Percentiles rank a stretch among this genome's conserved stretches.
These are phyloP conservation scores for Striga hermonthica DNA, from an alignment of 305 asterid species.

Conservation along the genomic window DNA sequence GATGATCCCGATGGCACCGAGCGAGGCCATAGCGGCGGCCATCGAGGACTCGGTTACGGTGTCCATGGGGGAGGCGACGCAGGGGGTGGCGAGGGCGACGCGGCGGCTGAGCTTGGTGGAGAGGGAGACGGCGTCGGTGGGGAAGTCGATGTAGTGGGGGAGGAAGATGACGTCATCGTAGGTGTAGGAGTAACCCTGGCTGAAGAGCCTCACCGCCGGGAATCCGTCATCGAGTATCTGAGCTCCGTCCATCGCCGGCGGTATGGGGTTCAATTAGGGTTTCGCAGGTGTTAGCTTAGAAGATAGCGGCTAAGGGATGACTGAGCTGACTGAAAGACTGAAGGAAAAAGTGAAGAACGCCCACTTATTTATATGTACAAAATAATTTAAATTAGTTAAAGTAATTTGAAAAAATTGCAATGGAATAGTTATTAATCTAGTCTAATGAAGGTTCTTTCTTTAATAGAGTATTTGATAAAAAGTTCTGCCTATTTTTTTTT, in stretches of 20 bases:
- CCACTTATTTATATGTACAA: too few species aligned
- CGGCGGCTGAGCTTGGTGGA: slow-evolving; percentile 73
- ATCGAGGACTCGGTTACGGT: slow-evolving; percentile 87
- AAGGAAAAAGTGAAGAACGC: too few species aligned
- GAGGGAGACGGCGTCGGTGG: slow-evolving; percentile 74
- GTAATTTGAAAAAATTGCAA: too few species aligned
- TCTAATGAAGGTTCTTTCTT: too few species aligned
- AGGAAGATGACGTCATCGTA: slow-evolving; percentile 93
- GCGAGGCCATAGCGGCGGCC: slow-evolving; percentile 90
- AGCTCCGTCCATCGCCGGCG: slow-evolving; percentile 43
- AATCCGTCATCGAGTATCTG: slow-evolving; percentile 59
- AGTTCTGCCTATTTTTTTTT: too few species aligned
- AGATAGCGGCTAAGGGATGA: too few species aligned
- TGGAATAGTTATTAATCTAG: too few species aligned
- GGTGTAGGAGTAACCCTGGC: slow-evolving; percentile 90
- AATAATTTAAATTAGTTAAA: too few species aligned
- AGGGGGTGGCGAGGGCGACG: slow-evolving; percentile 64
- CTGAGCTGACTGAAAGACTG: too few species aligned
- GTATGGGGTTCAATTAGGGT: slow-evolving; percentile 10
- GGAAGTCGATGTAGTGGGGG: slow-evolving; percentile 87
- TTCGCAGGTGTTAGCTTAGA: background rate
- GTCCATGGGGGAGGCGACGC: slow-evolving; percentile 95
- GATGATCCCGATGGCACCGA: slow-evolving; percentile 72
- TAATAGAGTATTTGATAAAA: too few species aligned
- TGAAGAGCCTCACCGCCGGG: slow-evolving; percentile 58